Base-by-base conservation (phyloP, 768 basidiomycete genomes). In the Ramaria sp. region DNA sequence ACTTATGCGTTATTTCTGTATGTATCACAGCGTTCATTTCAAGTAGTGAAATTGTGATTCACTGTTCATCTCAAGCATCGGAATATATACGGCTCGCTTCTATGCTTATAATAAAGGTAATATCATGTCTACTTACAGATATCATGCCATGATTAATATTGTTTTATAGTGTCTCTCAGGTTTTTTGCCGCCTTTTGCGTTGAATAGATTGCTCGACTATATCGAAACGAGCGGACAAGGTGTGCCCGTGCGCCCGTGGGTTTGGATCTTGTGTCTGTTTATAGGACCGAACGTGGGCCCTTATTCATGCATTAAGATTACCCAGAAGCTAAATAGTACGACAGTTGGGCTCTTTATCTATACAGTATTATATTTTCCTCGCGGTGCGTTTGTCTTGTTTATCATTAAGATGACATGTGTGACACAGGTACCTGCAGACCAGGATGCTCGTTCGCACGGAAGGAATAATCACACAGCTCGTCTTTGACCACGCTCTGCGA, bases 401-500 rank as follows among this genome's bases (percentile, higher is more conserved):
- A 44, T 49, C 50, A 20, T 8, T 36, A 60, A 62, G 16, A 60
- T 74, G 22, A 59, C 73, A 13, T 45, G 71, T 67, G 72, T 18
- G 61, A 73, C 72, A 39, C 24, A 22, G 39, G 3, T n/a, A 10
- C n/a, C 48, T 41, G 25, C 48, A 65, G 63, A 81, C 76, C 0
- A 67, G 78, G 4, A 65, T 69, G 8, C 59, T 76, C 22, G 74
- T 79, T 12, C 77, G 75, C 3, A 60, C 67, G 4, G 79, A 85
- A 61, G 73, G 69, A 30, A 66, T 84, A 58, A 57, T 78, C 59
- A 77, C 76, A 25, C 76, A 78, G 60, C 70, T 79, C 16, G 62
- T 80, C 20, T 78, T 79, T 62, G 72, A 77, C 50, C 78, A 80
- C 58, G 66, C 78, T 1, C 72, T 90, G 5, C 74, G 81, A 28